Evolutionary conservation across 75 land plant genomes (phyloP), one percentile per base, ranked within the genome.

Genomic region (Sequoiadendron giganteum): DNA sequence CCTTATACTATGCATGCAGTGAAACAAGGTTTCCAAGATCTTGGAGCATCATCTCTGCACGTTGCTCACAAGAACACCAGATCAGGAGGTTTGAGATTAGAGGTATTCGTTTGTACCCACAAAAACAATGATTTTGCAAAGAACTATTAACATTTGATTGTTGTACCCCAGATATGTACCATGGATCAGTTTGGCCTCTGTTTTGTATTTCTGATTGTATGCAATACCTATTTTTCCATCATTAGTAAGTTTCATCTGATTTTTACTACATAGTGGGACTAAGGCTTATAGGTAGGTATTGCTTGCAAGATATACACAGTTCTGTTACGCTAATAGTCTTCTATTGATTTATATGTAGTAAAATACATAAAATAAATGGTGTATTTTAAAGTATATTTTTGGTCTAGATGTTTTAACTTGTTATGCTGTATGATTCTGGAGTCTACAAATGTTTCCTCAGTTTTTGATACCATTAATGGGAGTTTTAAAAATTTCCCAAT

Each of bases 1-100:
- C 99, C 99, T 19, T 98, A 95, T 86, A 97, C 99, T 83, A 93
- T 97, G 99, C 99, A 97, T 78, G 99, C 99, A 55, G 99, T 98
- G 4, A 97, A 94, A 89, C 99, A 98, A 89, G 99, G 99, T 13
- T 96, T 98, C 43, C 99, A 98, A 87, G 99, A 98, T 90, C 93
- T 98, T 88, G 99, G 99, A 81, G 96, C 94, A 32, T 86, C 89
- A 18, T 94, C 96, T 65, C 48, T 97, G 86, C 86, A 87, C 48
- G 92, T 90, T 30, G 99, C 97, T 87, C 99, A 97, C 88, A 93
- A 95, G 13, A 88, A 92, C 16, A 86, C 95, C 85, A 82, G 91
- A 43, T 90, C 92, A 19, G 92, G 91, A 1, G 86, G 21, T 1
- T 89, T 98, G 25, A 95, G 97, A 92, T 92, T 98, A 13, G 99